phyloP scores from a whole-genome alignment of 345 rosid genomes.

The Citrus cavaleriei region DNA sequence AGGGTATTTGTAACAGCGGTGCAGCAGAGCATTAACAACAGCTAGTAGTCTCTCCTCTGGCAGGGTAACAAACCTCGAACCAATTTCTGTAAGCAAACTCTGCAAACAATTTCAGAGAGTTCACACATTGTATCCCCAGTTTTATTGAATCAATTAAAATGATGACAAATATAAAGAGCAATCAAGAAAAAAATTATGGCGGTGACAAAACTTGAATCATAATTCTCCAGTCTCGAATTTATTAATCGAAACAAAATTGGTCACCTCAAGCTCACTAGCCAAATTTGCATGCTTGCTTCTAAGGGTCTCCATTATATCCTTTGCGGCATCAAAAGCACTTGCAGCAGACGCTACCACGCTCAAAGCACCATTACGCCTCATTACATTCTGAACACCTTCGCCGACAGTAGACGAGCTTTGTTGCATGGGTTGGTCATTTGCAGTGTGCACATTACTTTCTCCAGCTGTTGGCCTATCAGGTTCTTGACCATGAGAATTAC shows the following conservation, averaged over 20 bases:
- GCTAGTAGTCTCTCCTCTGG: slow-evolving; percentile 99
- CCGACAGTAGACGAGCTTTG: slow-evolving; percentile 53
- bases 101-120: slow-evolving; percentile 29
- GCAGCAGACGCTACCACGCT: slow-evolving; percentile 75
- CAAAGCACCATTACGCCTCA: slow-evolving; percentile 66
- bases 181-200: not conserved
- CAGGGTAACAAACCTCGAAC: slow-evolving; percentile 91
- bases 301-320: slow-evolving; percentile 97
- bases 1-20: slow-evolving; percentile 98
- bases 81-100: slow-evolving; percentile 91
- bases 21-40: slow-evolving; percentile 94
- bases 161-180: not conserved
- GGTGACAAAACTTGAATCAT: not conserved
- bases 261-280: slow-evolving; percentile 97
- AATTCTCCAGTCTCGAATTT: not conserved
- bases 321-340: slow-evolving; percentile 95
- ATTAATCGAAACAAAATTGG: slow-evolving; percentile 1
- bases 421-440: slow-evolving; percentile 75
- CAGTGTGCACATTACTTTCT: slow-evolving; percentile 54
- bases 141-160: not conserved
- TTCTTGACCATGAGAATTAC: slow-evolving; percentile 84
- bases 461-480: slow-evolving; percentile 56
- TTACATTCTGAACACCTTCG: slow-evolving; percentile 57
- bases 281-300: slow-evolving; percentile 94
- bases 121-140: not conserved